Base-by-base conservation (phyloP, 2,329 filamentous ascomycete genomes). In the Diaporthe australafricana region DNA sequence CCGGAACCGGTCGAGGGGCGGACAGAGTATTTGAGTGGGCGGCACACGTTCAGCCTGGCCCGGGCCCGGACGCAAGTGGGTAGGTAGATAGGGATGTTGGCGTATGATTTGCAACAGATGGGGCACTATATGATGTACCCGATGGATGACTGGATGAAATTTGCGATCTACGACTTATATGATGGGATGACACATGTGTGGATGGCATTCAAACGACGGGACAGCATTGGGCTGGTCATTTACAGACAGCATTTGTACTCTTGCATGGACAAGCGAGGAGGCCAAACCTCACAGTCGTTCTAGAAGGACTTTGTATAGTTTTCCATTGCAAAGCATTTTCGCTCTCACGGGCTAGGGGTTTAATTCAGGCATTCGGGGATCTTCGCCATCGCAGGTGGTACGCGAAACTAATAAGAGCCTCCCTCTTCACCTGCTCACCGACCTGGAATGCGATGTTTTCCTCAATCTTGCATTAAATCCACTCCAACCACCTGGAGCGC, bases 401-500 rank as follows among this genome's bases (percentile, higher is more conserved):
- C 12, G 60, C 60, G 38, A 65, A 38, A 50, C 17, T 35, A 63
- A 48, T 35, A 48, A 12, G 25, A 25, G 9, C 42, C 57, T 25
- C 25, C 47, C 32, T 35, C 11, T 32, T 42, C 25, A 65, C 20
- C 17, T 27, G 5, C 7, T 17, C 30, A 25, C 32, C 30, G 20
- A n/a, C 22, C 12, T 6, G 42, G 22, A 30, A 50, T 11, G 14
- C 45, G 1, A 1, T 7, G 16, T 38, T 50, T 38, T 16, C 30
- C 8, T 77, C 69, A 81, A 35, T 76, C 76, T 60, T 80, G 81
- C 77, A 91, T 82, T 76, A 95, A 80, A 83, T 97, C 92, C 70
- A 99, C 90, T 1, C 92, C 93, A n/a, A 98, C 96, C 0, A 87
- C 88, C 73, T 84, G 87, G 74, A 99, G 82, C 8, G 96, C 94